phyloP scores from a whole-genome alignment of 208 protist species.

The Acanthamoeba castellanii region DNA sequence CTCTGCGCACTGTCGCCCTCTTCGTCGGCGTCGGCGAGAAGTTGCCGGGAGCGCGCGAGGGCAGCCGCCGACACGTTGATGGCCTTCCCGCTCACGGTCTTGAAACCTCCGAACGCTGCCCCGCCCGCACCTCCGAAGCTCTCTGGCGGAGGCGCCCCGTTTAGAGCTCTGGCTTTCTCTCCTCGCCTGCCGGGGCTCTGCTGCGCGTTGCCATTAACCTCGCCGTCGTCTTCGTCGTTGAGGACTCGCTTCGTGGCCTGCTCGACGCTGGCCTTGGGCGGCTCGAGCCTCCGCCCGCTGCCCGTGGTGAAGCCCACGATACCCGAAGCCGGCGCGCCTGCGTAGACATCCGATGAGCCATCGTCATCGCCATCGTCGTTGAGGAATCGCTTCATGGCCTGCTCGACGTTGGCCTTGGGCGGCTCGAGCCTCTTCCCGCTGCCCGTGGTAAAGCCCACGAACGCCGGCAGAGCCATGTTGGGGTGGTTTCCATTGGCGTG shows the following conservation, averaged over 20 bases:
- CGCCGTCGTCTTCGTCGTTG: not conserved
- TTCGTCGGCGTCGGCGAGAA: no score
- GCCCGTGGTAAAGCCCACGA: not conserved
- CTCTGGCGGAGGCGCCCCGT: no score
- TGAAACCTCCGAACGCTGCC: no score
- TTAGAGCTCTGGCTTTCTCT: no score
- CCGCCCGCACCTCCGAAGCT: not conserved
- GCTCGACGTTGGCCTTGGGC: not conserved
- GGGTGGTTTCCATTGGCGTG: not conserved
- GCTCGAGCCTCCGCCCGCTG: not conserved
- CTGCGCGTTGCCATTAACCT: no score
- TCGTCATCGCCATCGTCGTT: not conserved
- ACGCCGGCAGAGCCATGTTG: not conserved
- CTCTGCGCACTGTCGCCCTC: no score
- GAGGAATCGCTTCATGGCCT: not conserved
- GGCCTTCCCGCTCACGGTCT: no score
- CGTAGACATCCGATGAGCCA: not conserved
- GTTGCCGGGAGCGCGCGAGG: no score
- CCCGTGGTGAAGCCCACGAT: not conserved
- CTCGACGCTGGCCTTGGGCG: not conserved
- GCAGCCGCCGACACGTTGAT: no score
- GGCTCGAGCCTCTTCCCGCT: not conserved
- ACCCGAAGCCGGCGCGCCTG: no score
- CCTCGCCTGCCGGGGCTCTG: no score
- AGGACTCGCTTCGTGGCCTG: not conserved